Base-by-base conservation (phyloP, 2,329 filamentous ascomycete genomes). In the Orbilia oligospora region DNA sequence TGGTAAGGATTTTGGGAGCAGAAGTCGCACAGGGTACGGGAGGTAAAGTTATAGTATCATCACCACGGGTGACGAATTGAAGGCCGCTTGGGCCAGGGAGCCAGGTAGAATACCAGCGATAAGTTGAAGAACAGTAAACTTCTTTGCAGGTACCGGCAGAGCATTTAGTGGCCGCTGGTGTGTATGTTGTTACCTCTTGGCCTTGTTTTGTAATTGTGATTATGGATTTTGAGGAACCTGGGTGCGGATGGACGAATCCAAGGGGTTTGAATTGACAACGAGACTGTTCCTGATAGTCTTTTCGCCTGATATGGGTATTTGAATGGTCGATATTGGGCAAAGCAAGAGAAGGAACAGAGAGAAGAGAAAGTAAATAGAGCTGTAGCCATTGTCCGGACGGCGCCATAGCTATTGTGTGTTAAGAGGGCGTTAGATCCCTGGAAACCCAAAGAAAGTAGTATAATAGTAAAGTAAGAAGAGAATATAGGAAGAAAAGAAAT, bases 101-200 rank as follows among this genome's bases (percentile, higher is more conserved):
- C 56, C 36, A 61, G 6, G 56, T 61, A 3, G 56, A 61, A 44
- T 61, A 61, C 56, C 56, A 61, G 36, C 44, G 41, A 27, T 61
- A 61, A 14, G 36, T 61, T 12, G 20, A 24, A 8, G 33, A 44
- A 18, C 36, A 41, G 20, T 61, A 61, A 16, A 61, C 33, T n/a
- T 61, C 20, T 61, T 20, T 44, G 36, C 56, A 61, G 6, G 18
- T 6, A 20, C 16, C 22, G 0, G 38, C 33, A 4, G 36, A 14
- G n/a, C 56, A 61, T n/a, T 4, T 27, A 44, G 56, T 61, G 36
- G 56, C 56, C 3, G 56, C 44, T 44, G 56, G 36, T 3, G 36
- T 61, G 36, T 61, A 61, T 2, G 36, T 61, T 9, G 36, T 44
- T 44, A 61, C 36, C 9, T 18, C 18, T 14, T 61, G 56, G 12